A percentile compares a stretch with the other conserved stretches of the same genome.
phyloP scores from a whole-genome alignment of 495 filamentous ascomycete genomes.

The Staphylotrichum tortipilum region DNA sequence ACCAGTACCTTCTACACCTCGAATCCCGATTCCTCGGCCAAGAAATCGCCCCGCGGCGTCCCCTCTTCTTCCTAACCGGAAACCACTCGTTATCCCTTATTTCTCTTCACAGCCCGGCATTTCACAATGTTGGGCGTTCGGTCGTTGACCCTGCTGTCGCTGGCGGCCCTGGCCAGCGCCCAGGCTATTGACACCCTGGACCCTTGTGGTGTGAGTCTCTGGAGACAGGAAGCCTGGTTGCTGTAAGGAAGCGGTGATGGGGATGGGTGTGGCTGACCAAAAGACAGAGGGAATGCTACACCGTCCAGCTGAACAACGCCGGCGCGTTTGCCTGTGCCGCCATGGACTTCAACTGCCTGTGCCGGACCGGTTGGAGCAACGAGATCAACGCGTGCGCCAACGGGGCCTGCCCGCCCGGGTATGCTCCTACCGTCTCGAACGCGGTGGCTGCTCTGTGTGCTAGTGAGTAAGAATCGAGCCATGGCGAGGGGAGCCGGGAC shows the following conservation, averaged over 20 bases:
- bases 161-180: constrained; percentile 12
- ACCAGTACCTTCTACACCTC: no score
- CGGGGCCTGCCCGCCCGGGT: constrained; percentile 14
- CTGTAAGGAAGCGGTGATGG: no score
- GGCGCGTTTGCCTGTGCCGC: constrained; percentile 13
- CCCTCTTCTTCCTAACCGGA: no score
- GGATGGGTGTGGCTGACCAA: constrained; percentile 16
- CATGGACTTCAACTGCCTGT: constrained; percentile 20
- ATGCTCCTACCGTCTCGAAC: constrained; percentile 6
- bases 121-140: constrained; percentile 18
- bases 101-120: background rate
- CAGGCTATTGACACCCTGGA: constrained; percentile 19
- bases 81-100: background rate
- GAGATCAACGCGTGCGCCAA: constrained; percentile 16
- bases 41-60: no score
- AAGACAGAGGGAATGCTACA: constrained; percentile 18
- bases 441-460: constrained; percentile 23
- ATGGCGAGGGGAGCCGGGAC: no score
- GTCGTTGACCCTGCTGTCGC: constrained; percentile 15
- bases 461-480: constrained; percentile 30
- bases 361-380: constrained; percentile 13
- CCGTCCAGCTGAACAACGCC: constrained; percentile 3
- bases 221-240: background rate
- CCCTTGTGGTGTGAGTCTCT: constrained; percentile 20
- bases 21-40: no score